These are phyloP conservation scores for Boletus tomentosulus DNA, from an alignment of 768 basidiomycete species.

Conservation along the genomic window DNA sequence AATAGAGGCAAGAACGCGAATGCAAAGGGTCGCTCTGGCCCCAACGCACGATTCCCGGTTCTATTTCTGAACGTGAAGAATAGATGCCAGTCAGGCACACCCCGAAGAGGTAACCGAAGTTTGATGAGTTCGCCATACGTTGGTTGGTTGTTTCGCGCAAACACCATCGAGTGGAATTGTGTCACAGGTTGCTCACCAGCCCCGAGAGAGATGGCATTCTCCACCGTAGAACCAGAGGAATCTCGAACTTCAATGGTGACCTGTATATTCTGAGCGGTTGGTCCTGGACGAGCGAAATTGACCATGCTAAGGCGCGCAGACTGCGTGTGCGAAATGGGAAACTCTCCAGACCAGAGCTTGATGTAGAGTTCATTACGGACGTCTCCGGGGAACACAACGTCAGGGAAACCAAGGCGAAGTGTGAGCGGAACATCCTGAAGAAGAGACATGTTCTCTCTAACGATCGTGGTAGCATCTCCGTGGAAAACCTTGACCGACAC, in stretches of 20 bases:
- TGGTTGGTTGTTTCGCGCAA: conserved; percentile 81
- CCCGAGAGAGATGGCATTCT: conserved; percentile 74
- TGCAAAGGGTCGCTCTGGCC: conserved; percentile 76
- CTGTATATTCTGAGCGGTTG: conserved; percentile 61
- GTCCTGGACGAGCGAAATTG: conserved; percentile 55
- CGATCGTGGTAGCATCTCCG: conserved; percentile 71
- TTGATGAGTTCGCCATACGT: conserved; percentile 95
- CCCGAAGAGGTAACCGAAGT: conserved; percentile 64
- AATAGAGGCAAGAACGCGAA: conserved; percentile 91
- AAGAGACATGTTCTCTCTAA: conserved; percentile 79
- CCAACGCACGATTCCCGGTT: conserved; percentile 44
- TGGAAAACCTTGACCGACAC: conserved; percentile 84
- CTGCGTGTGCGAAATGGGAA: conserved; percentile 50
- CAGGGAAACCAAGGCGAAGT: conserved; percentile 87
- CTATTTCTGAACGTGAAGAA: conserved; percentile 93
- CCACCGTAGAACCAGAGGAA: conserved; percentile 62
- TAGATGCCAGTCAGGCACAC: conserved; percentile 77
- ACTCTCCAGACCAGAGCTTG: conserved; percentile 94
- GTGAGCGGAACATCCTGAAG: conserved; percentile 80
- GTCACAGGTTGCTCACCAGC: conserved; percentile 79
- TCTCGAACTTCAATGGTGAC: conserved; percentile 87
- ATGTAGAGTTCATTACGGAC: conserved; percentile 93
- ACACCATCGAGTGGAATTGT: conserved; percentile 88
- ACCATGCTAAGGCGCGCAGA: conserved; percentile 57
- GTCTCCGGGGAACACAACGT: conserved; percentile 92